These are phyloP conservation scores for Bruguiera gymnorhiza DNA, from an alignment of 345 rosid species.

Conservation along the genomic window DNA sequence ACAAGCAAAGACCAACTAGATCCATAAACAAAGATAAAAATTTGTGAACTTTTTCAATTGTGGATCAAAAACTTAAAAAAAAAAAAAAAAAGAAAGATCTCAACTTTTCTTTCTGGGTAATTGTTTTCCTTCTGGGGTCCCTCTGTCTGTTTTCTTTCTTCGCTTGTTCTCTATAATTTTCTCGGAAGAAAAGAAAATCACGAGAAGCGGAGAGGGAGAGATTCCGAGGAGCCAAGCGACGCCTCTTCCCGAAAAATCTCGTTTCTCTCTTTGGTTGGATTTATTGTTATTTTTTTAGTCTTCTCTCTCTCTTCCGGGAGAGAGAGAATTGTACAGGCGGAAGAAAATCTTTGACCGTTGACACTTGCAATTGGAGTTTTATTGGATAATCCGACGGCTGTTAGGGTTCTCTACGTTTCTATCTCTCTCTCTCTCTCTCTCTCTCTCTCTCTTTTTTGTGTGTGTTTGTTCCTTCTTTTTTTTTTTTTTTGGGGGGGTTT, in stretches of 20 bases:
- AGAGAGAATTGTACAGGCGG: background rate
- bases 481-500: too few species aligned
- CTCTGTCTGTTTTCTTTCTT: background rate
- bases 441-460: too few species aligned
- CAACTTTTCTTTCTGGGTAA: too few species aligned
- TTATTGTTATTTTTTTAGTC: background rate
- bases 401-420: background rate
- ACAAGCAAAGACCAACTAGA: too few species aligned
- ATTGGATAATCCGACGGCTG: background rate
- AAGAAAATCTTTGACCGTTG: background rate
- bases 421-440: too few species aligned
- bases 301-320: background rate
- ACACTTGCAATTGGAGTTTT: background rate
- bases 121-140: background rate
- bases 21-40: too few species aligned
- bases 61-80: too few species aligned
- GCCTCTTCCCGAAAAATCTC: background rate
- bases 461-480: too few species aligned
- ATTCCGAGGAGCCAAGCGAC: slow-evolving; percentile 11
- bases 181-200: too few species aligned
- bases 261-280: slow-evolving; percentile 9
- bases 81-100: too few species aligned
- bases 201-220: background rate
- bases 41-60: too few species aligned
- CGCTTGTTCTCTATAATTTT: background rate